Evolutionary conservation across 1,284 basidiomycete genomes (phyloP), one percentile per base, ranked within the genome.

Genomic region (Ganoderma lucidum): DNA sequence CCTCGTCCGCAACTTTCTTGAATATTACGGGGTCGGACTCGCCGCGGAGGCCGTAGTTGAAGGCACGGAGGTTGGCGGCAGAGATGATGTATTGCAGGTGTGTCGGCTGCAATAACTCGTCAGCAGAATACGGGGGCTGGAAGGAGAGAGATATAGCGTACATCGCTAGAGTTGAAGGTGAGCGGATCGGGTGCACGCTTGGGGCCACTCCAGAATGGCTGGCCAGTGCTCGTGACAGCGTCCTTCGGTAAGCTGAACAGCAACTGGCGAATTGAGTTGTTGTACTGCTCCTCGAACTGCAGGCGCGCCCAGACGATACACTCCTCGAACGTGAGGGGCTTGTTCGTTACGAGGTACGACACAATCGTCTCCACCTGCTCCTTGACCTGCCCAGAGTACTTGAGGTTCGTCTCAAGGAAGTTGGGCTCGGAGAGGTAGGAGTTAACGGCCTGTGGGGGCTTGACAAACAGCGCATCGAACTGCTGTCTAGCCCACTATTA

Each of bases 181-280:
- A 99, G 84, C 39, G 97, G 87, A 69, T 97, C 96, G n/a, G 98
- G 98, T 3, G 97, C 98, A 70, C 98, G 91, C 87, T 99, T 99
- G 6, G 98, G 98, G 17, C 97, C 96, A 75, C 94, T 96, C 96
- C 96, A 97, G 87, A 97, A 97, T 32, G 96, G 96, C 77, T 97
- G 96, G 5, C 97, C 97, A 32, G 91, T 93, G 78, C 89, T 95
- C 17, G 96, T 96, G 68, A 92, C 80, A 67, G 95, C 92, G 80
- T 99, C 98, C 79, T 96, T 96, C 8, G 98, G 98, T 75, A 99
- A 84, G 81, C 96, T 98, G 87, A 90, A 96, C 61, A 99, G 81
- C 55, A 99, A 84, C 81, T 99, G 98, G 74, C 90, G 91, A 79
- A 99, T 99, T 68, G 94, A 90, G 80, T 98, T 97, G 84, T 90